Percentiles rank a stretch among this genome's conserved stretches.
phyloP scores from a whole-genome alignment of 768 basidiomycete species.

The Phlebiopsis gigantea region DNA sequence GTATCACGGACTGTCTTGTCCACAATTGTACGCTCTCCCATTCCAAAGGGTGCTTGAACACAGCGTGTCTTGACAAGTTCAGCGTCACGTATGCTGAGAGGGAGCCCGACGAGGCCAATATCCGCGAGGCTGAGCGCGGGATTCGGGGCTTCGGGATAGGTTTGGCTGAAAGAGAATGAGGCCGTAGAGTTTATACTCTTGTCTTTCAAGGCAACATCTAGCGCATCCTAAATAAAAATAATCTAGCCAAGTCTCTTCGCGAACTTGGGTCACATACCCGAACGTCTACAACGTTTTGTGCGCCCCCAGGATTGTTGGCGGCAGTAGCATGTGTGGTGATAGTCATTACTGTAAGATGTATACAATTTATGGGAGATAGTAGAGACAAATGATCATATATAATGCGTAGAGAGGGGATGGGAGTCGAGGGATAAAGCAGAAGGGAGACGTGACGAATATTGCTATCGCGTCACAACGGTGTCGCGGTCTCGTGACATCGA shows the following conservation, averaged over 20 bases:
- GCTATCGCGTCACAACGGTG: background rate
- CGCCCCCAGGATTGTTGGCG: no score
- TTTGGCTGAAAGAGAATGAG: constrained; percentile 22
- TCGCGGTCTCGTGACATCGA: background rate
- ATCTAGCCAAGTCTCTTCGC: background rate
- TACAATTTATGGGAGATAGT: no score
- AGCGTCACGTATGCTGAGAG: constrained; percentile 36
- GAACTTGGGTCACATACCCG: background rate
- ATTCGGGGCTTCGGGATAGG: constrained; percentile 32
- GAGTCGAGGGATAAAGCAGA: background rate
- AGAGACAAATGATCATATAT: background rate
- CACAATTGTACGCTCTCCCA: constrained; percentile 36
- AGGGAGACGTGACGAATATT: background rate
- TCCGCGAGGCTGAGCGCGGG: constrained; percentile 35
- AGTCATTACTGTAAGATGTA: no score
- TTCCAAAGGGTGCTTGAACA: constrained; percentile 40
- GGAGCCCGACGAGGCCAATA: constrained; percentile 39
- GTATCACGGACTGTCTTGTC: constrained; percentile 42
- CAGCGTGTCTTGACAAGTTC: constrained; percentile 30
- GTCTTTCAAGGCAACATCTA: background rate
- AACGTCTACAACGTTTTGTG: background rate
- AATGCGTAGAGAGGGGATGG: background rate
- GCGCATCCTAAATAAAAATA: background rate
- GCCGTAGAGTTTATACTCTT: background rate
- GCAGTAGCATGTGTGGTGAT: no score